Conservation (phyloP, 2,329 filamentous ascomycete genomes). For the Hymenoscyphus fraxineus region DNA sequence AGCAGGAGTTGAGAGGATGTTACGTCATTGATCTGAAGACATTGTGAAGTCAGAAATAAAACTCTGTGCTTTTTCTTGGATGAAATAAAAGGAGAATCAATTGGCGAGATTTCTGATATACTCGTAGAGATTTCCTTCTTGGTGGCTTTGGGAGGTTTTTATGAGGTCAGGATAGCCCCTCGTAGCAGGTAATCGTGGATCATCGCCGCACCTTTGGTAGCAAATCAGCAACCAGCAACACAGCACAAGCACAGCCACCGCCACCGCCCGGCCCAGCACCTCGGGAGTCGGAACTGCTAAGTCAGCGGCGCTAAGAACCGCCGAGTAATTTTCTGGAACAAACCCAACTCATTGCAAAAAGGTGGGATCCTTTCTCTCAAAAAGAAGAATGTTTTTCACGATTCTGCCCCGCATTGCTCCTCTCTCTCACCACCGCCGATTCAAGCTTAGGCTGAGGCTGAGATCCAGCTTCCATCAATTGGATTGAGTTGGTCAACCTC, state of each 20-base stretch:
- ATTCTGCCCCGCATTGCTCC: not conserved
- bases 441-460: conserved; percentile 2
- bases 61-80: no score
- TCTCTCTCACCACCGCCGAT: conserved; percentile 4
- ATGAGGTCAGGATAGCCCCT: no score
- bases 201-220: no score
- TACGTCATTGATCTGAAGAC: no score
- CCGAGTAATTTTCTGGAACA: not conserved
- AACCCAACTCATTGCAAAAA: not conserved
- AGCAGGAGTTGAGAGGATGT: no score
- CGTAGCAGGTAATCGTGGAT: no score
- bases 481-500: not conserved
- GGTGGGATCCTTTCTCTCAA: conserved; percentile 7
- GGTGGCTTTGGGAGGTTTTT: no score
- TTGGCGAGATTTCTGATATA: no score
- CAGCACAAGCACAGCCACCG: no score
- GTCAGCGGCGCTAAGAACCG: not conserved
- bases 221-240: not conserved
- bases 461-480: not conserved
- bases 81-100: no score
- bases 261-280: not conserved
- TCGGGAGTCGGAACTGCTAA: not conserved
- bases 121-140: no score
- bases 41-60: no score
- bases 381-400: not conserved